These are phyloP conservation scores for Mrakia gelida DNA, from an alignment of 768 basidiomycete species.

Conservation along the genomic window DNA sequence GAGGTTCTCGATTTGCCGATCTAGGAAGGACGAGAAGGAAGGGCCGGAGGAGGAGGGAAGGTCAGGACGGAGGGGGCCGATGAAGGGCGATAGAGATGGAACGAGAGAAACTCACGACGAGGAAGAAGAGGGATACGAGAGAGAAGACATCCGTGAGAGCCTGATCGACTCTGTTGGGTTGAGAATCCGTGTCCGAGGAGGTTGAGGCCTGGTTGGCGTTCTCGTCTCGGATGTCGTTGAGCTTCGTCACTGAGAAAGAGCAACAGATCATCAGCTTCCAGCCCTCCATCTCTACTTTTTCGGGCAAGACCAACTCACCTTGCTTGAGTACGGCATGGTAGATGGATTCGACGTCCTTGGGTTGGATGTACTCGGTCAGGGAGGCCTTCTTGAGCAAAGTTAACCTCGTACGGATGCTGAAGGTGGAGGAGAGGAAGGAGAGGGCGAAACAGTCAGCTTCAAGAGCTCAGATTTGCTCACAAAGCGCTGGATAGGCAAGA, in stretches of 20 bases:
- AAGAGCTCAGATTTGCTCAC: constrained; percentile 34
- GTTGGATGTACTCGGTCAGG: constrained; percentile 76
- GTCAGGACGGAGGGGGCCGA: neutral
- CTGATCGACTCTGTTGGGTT: constrained; percentile 80
- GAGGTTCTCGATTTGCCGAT: constrained; percentile 93
- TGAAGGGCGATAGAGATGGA: neutral
- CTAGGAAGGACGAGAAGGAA: neutral
- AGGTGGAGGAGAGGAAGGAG: constrained; percentile 32
- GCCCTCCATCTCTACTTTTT: neutral
- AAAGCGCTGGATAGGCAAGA: constrained; percentile 27
- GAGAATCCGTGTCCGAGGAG: constrained; percentile 38
- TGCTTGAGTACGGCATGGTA: constrained; percentile 92
- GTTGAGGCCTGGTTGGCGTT: constrained; percentile 48
- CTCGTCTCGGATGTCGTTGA: constrained; percentile 79
- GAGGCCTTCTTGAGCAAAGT: constrained; percentile 78
- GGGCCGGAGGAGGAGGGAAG: neutral
- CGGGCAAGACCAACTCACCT: constrained; percentile 50
- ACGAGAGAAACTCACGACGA: constrained; percentile 52
- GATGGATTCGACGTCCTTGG: constrained; percentile 55
- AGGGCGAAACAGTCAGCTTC: constrained; percentile 33
- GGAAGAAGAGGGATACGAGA: constrained; percentile 91
- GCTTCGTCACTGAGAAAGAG: constrained; percentile 63
- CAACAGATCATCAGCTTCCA: constrained; percentile 30
- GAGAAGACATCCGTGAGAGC: constrained; percentile 93
- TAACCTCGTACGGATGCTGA: constrained; percentile 61